Evolutionary conservation across 306 rosid species (phyloP), one percentile per base, ranked within the genome.

Genomic region (Coriaria nepalensis): DNA sequence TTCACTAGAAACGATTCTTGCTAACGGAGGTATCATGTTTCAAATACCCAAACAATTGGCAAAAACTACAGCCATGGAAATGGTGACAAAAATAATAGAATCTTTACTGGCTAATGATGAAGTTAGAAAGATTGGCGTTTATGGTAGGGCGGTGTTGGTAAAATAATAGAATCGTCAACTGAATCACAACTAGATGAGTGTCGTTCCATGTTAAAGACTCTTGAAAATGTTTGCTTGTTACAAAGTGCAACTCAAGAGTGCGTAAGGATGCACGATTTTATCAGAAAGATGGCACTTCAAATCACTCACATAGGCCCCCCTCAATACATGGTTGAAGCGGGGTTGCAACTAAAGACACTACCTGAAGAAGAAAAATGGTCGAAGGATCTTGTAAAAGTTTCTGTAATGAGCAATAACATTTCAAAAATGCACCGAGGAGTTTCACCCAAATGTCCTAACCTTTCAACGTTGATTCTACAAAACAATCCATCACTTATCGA

Each of bases 91-190:
- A 20, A 20, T 20, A 20, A 20, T 20, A 3, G 29, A 20, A 20
- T 20, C 1, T 20, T 1, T 20, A 20, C 2, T 20, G 29, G 29
- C 29, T 20, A 20, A 20, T 20, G 29, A 20, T 20, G 29, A 20
- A 3, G 29, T 20, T 20, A 20, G 29, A 20, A 20, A 20, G 29
- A 20, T 20, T 20, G 29, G 29, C 1, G 29, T 20, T 1, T 20
- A 20, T 3, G 29, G 29, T 20, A 20, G 61, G 53, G 63, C 4
- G 71, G 71, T 4, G 35, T 48, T 0, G 66, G 71, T 5, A 66
- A 66, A 37, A 63, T 56, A 0, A 63, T 61, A 10, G 33, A 29
- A 5, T 41, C 55, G 49, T 14, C 43, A 36, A 38, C 47, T 32
- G 35, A 13, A 5, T 6, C 5, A 3, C 15, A 44, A 11, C 6